These are phyloP conservation scores for Verticillium zaregamsianum DNA, from an alignment of 2,329 filamentous ascomycete genomes.

Conservation along the genomic window DNA sequence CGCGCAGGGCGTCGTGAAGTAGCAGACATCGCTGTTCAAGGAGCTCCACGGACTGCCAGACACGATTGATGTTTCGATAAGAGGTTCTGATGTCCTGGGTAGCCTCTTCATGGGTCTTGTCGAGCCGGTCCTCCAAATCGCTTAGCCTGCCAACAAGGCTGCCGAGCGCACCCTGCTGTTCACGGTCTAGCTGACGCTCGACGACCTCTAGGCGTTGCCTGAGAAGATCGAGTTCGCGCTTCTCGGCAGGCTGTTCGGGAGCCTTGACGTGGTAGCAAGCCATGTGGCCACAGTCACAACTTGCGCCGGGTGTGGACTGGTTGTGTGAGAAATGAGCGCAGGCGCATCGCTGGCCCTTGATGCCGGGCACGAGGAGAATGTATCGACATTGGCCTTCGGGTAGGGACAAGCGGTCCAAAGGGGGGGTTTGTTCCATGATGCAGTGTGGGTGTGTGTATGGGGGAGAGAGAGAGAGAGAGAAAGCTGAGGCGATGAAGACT, in stretches of 20 bases:
- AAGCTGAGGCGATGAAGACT: neutral
- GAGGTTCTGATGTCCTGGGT: constrained; percentile 48
- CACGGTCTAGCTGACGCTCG: constrained; percentile 36
- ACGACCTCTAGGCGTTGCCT: constrained; percentile 39
- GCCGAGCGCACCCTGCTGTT: constrained; percentile 31
- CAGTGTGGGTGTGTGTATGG: too few species aligned
- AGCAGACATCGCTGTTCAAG: constrained; percentile 33
- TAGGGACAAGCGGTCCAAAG: constrained; percentile 25
- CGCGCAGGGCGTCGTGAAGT: constrained; percentile 29
- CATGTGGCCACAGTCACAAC: constrained; percentile 56
- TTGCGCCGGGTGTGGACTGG: constrained; percentile 46
- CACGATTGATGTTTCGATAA: constrained; percentile 49
- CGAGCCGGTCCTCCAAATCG: constrained; percentile 49
- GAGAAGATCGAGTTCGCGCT: constrained; percentile 44
- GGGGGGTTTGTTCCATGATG: neutral
- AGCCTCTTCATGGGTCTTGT: constrained; percentile 47
- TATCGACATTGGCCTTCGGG: constrained; percentile 57
- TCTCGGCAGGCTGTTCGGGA: constrained; percentile 38
- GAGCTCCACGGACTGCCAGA: constrained; percentile 48
- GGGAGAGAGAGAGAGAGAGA: too few species aligned
- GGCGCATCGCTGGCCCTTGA: constrained; percentile 54
- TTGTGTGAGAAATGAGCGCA: constrained; percentile 56
- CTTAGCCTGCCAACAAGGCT: constrained; percentile 40
- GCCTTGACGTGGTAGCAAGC: constrained; percentile 54
- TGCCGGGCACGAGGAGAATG: constrained; percentile 51